These are phyloP conservation scores for Amaranthus cruentus DNA, from an alignment of 148 eudicot genomes.

Conservation along the genomic window DNA sequence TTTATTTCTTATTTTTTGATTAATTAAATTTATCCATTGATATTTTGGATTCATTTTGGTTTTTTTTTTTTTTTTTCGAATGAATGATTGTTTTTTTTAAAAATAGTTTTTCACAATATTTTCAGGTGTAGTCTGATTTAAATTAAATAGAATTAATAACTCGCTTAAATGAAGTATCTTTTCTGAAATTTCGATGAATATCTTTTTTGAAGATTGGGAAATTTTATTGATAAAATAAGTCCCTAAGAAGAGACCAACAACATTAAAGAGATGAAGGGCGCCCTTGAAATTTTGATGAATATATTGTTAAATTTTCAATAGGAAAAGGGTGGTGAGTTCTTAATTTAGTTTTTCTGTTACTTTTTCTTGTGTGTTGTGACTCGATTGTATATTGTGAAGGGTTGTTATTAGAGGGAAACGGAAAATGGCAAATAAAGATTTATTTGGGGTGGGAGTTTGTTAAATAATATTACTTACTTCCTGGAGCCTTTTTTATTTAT, in stretches of 20 bases:
- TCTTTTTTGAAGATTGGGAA: no score
- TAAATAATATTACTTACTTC: neutral
- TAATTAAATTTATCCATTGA: neutral
- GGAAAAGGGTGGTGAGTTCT: neutral
- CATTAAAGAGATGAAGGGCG: no score
- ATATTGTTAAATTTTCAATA: neutral
- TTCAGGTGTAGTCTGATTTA: neutral
- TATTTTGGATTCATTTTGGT: no score
- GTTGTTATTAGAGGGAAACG: neutral
- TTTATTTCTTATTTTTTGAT: neutral
- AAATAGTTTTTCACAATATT: neutral
- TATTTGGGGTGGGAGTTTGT: neutral
- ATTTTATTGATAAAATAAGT: neutral
- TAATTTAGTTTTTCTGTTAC: neutral
- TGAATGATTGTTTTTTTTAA: neutral
- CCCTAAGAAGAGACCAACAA: neutral
- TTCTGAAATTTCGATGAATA: no score
- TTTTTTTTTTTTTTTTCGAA: neutral
- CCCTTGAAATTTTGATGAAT: no score
- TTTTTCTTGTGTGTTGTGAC: neutral
- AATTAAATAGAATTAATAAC: neutral
- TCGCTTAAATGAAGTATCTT: neutral
- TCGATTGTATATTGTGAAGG: neutral
- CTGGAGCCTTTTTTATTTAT: neutral
- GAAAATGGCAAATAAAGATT: neutral